These are phyloP conservation scores for Epichloe scottii DNA, from an alignment of 2,329 filamentous ascomycete genomes.

Conservation along the genomic window DNA sequence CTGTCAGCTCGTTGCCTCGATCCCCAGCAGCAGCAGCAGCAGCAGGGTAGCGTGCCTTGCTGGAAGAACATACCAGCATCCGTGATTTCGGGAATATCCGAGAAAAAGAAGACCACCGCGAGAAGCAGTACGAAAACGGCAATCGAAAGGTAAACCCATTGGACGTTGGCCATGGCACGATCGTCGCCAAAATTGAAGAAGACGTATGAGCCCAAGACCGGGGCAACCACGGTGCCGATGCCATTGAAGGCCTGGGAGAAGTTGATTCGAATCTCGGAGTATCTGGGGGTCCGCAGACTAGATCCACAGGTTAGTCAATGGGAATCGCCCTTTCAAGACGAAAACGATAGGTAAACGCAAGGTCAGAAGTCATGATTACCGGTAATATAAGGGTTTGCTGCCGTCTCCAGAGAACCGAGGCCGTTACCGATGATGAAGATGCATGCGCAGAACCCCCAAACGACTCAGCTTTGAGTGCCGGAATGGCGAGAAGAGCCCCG, in stretches of 20 bases:
- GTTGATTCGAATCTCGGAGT: conserved; percentile 63
- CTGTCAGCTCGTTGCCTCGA: background rate
- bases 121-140: conserved; percentile 58
- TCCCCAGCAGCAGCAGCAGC: too few relatives aligned
- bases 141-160: conserved; percentile 67
- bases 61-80: conserved; percentile 20
- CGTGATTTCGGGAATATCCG: conserved; percentile 59
- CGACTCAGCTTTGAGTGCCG: conserved; percentile 46
- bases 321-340: background rate
- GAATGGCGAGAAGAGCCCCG: conserved; percentile 43
- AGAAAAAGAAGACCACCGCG: conserved; percentile 53
- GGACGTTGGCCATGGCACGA: conserved; percentile 50
- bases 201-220: conserved; percentile 58
- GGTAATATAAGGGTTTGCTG: conserved; percentile 63
- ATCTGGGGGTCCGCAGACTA: conserved; percentile 49
- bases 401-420: conserved; percentile 62
- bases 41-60: too few relatives aligned
- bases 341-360: background rate
- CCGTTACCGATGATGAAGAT: conserved; percentile 67
- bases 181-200: conserved; percentile 54
- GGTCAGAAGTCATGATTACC: conserved; percentile 14
- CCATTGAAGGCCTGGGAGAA: conserved; percentile 68
- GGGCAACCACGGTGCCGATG: conserved; percentile 59
- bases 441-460: conserved; percentile 63
- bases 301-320: background rate